A percentile compares a stretch with the other conserved stretches of the same genome.
Conservation (phyloP, 805 yeast species). For the Wickerhamomyces kurtzmanii region DNA sequence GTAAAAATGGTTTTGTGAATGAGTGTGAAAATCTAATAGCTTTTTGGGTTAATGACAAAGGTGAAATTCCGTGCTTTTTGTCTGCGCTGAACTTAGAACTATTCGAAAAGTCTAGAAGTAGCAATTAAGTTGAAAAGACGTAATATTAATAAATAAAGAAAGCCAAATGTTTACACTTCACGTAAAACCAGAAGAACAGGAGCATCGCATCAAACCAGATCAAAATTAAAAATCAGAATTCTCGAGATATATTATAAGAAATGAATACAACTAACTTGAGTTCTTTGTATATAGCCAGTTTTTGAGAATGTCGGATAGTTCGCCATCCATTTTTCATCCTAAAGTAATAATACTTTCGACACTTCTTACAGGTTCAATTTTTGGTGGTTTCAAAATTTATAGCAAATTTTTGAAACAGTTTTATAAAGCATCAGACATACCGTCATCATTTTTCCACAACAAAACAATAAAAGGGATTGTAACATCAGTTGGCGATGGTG, state of each 20-base stretch:
- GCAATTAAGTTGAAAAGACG: no score
- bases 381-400: conserved; percentile 35
- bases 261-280: no score
- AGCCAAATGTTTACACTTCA: no score
- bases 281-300: no score
- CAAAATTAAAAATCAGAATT: no score
- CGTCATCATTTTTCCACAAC: conserved; percentile 29
- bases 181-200: no score
- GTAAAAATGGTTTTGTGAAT: conserved; percentile 13
- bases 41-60: conserved; percentile 59
- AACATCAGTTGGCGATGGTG: conserved; percentile 92
- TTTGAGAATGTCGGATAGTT: no score
- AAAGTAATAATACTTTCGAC: conserved; percentile 19
- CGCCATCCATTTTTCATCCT: conserved; percentile 8
- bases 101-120: conserved; percentile 30
- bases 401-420: conserved; percentile 37
- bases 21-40: conserved; percentile 43
- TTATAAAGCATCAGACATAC: conserved; percentile 39
- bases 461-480: conserved; percentile 59
- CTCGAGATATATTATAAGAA: no score
- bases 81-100: conserved; percentile 65
- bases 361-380: conserved; percentile 24
- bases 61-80: conserved; percentile 68
- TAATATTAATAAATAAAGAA: no score
- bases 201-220: no score